Evolutionary conservation across 768 basidiomycete species (phyloP), one percentile per base, ranked within the genome.

Genomic region (Lanmaoa rubissima): DNA sequence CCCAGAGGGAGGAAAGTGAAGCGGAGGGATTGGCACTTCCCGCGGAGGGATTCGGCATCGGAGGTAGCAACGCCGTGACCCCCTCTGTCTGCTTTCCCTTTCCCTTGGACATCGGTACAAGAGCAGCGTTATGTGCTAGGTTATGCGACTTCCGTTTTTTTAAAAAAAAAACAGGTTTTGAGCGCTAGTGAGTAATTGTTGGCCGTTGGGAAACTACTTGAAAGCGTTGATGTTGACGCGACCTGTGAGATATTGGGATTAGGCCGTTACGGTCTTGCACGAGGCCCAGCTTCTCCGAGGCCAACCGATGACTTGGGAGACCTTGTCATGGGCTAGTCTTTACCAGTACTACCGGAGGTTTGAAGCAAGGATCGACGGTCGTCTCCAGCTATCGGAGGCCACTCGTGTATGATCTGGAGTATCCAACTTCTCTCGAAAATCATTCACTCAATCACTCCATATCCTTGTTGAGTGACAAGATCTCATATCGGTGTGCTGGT

Each of bases 1-100:
- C 82, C 89, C 89, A 90, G 51, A 91, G 78, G 2, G 87, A 76
- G 51, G 84, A 79, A 31, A 90, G 76, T 0, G 88, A 89, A 13
- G 86, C 85, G 14, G 88, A 78, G 42, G 89, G 90, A 69, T 90
- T 87, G 31, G 87, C 83, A 64, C 86, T 87, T 31, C 84, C 83
- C 13, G 82, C 79, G 38, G 84, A 77, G 55, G 79, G 80, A 65
- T 80, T 82, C 56, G 79, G 75, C 69, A 82, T 70, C 54, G 75
- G 74, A 35, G 76, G 65, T 7, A 64, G 61, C 54, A 73, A 41
- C 17, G 69, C 44, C 16, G 52, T 35, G n/a, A 36, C 36, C 26
- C 34, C 34, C 46, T 65, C 72, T 10, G 48, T 34, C 49, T 68
- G 64, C 56, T 66, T 75, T 55, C 65, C 71, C 55, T 68, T 75